Evolutionary conservation across 1,284 basidiomycete genomes (phyloP).

Genomic region (Blastosporella zonata): DNA sequence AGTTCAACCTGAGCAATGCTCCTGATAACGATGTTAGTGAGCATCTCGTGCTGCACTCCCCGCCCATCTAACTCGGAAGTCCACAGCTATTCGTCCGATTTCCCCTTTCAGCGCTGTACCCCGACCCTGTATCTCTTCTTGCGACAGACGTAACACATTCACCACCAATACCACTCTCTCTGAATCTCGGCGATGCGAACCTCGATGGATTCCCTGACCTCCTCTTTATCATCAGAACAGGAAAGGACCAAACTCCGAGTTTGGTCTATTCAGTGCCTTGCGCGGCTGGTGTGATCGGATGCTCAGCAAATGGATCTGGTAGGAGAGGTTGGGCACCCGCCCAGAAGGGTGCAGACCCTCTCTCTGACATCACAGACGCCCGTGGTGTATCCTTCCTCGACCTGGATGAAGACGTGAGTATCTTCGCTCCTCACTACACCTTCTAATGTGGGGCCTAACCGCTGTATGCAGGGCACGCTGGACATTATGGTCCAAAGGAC

Average conservation of each 20-base stretch:
- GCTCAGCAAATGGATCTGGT: slow-evolving; percentile 42
- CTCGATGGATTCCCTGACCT: slow-evolving; percentile 96
- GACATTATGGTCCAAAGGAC: slow-evolving; percentile 90
- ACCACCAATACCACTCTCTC: slow-evolving; percentile 70
- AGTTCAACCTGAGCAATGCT: slow-evolving; percentile 64
- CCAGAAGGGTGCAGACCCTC: slow-evolving; percentile 58
- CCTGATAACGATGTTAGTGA: slow-evolving; percentile 55
- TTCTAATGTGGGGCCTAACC: slow-evolving; percentile 8
- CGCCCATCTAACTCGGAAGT: slow-evolving; percentile 1
- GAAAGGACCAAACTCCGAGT: slow-evolving; percentile 53
- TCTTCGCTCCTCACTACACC: background rate
- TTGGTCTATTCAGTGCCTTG: slow-evolving; percentile 79
- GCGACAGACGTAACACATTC: slow-evolving; percentile 62
- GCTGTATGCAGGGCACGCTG: slow-evolving; percentile 70
- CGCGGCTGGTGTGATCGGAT: slow-evolving; percentile 51
- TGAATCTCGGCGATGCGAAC: slow-evolving; percentile 89
- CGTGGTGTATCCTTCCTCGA: slow-evolving; percentile 83
- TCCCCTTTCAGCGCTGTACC: slow-evolving; percentile 63
- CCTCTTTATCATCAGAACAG: slow-evolving; percentile 57
- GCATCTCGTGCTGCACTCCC: slow-evolving; percentile 4
- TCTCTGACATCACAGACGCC: slow-evolving; percentile 77
- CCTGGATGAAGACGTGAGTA: slow-evolving; percentile 90
- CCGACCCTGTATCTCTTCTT: slow-evolving; percentile 52
- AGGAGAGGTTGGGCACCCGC: slow-evolving; percentile 63
- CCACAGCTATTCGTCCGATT: slow-evolving; percentile 66